Conservation (phyloP, 1,139 yeast species). For the Meyerozyma smithsonii region DNA sequence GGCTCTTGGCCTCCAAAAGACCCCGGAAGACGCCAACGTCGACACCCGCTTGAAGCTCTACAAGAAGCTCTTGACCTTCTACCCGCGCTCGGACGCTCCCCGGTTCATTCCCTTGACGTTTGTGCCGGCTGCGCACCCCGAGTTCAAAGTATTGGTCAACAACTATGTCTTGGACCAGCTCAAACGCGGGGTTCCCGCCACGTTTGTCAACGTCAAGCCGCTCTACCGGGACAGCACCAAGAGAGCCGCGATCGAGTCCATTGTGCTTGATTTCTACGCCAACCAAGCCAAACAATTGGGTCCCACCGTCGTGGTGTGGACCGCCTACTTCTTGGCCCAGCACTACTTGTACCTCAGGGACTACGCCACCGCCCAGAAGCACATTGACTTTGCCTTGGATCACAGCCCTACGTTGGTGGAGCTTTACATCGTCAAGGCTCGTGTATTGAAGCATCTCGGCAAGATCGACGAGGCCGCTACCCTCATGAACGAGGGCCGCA, state of each 20-base stretch:
- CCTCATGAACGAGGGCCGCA: slow-evolving; percentile 66
- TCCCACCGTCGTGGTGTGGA: slow-evolving; percentile 68
- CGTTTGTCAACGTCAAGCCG: slow-evolving; percentile 82
- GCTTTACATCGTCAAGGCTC: slow-evolving; percentile 72
- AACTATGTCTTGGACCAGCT: slow-evolving; percentile 59
- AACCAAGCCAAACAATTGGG: slow-evolving; percentile 19
- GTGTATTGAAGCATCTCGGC: slow-evolving; percentile 71
- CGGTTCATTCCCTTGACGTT: slow-evolving; percentile 73
- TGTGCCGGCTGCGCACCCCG: slow-evolving; percentile 46
- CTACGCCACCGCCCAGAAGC: slow-evolving; percentile 46
- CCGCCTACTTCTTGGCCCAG: slow-evolving; percentile 75
- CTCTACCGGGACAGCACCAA: slow-evolving; percentile 56
- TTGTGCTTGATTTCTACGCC: slow-evolving; percentile 48
- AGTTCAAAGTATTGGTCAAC: slow-evolving; percentile 41
- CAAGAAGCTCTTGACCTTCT: slow-evolving; percentile 57
- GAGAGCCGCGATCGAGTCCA: slow-evolving; percentile 43
- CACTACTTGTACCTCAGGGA: slow-evolving; percentile 60
- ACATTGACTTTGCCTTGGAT: slow-evolving; percentile 59
- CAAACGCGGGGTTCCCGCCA: slow-evolving; percentile 82
- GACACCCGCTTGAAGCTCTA: slow-evolving; percentile 53
- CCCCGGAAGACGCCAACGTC: slow-evolving; percentile 25
- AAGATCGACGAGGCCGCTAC: slow-evolving; percentile 57
- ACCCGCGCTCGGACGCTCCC: slow-evolving; percentile 84
- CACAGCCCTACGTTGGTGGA: slow-evolving; percentile 86
- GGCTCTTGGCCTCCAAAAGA: slow-evolving; percentile 37